Evolutionary conservation across 768 basidiomycete species (phyloP).

Genomic region (Roridomyces roridus): DNA sequence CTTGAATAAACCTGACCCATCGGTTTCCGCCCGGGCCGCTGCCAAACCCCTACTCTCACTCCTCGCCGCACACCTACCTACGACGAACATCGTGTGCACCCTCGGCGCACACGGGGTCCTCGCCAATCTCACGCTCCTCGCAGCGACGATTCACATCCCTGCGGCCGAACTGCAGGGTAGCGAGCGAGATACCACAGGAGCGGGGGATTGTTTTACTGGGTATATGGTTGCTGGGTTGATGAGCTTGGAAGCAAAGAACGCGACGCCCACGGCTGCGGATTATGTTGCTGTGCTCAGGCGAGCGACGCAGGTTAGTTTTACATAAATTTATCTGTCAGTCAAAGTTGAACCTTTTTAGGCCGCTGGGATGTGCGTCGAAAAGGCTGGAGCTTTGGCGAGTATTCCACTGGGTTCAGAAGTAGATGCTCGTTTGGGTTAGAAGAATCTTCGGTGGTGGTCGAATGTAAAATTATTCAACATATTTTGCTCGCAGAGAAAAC

Average conservation of each 20-base stretch:
- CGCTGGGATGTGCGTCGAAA: conserved; percentile 67
- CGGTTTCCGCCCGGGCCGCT: background rate
- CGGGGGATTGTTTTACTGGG: conserved; percentile 70
- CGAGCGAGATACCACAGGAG: conserved; percentile 63
- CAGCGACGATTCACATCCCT: conserved; percentile 44
- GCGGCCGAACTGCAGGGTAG: conserved; percentile 49
- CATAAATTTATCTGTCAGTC: background rate
- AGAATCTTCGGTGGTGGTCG: no score
- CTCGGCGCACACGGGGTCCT: conserved; percentile 59
- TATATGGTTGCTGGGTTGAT: conserved; percentile 65
- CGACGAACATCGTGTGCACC: conserved; percentile 61
- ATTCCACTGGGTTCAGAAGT: conserved; percentile 42
- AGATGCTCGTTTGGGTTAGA: conserved; percentile 17
- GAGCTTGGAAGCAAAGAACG: conserved; percentile 37
- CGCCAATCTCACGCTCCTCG: conserved; percentile 43
- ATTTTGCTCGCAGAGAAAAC: no score
- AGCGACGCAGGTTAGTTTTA: conserved; percentile 21
- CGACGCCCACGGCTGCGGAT: conserved; percentile 26
- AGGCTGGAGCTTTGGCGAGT: conserved; percentile 61
- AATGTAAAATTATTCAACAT: background rate
- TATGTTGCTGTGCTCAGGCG: conserved; percentile 52
- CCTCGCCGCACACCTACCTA: conserved; percentile 30
- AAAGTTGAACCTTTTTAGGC: conserved; percentile 56
- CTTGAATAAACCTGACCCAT: background rate
- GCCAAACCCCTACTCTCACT: conserved; percentile 1